Percentiles rank a stretch among this genome's conserved stretches.
Evolutionary conservation across 805 yeast species (phyloP).

Genomic region (Hanseniaspora clermontiae): DNA sequence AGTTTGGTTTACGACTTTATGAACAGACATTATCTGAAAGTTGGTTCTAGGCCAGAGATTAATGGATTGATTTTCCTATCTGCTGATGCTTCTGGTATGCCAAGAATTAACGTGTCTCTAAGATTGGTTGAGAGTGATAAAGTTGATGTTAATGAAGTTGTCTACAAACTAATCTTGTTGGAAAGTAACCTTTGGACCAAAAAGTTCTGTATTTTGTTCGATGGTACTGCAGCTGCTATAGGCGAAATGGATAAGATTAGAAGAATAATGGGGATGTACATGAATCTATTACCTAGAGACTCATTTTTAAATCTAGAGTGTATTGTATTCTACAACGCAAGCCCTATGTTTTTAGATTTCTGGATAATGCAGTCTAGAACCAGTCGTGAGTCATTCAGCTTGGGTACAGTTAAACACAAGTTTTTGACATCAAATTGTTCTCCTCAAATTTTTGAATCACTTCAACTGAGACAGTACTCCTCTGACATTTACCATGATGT

Average conservation of each 20-base stretch:
- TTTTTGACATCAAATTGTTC: constrained; percentile 40
- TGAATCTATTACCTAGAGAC: constrained; percentile 39
- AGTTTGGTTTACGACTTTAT: constrained; percentile 57
- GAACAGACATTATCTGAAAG: constrained; percentile 49
- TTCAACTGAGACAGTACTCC: constrained; percentile 35
- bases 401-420: constrained; percentile 18
- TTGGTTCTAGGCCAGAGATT: constrained; percentile 35
- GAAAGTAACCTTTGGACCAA: constrained; percentile 62
- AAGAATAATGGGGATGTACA: constrained; percentile 25
- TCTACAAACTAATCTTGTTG: constrained; percentile 50
- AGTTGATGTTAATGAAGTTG: constrained; percentile 37
- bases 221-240: constrained; percentile 50
- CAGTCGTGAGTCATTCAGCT: constrained; percentile 15
- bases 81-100: constrained; percentile 60
- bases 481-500: constrained; percentile 35
- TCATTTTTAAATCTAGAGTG: constrained; percentile 42
- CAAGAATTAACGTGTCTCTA: constrained; percentile 46
- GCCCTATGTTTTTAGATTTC: constrained; percentile 19
- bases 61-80: constrained; percentile 46
- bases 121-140: constrained; percentile 28
- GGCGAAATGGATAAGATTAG: constrained; percentile 17
- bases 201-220: constrained; percentile 49
- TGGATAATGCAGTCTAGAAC: constrained; percentile 19
- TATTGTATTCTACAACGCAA: constrained; percentile 38
- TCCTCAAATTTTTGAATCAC: constrained; percentile 30